Evolutionary conservation across 352 stramenopile species (phyloP).

Genomic region (Globisporangium emineosum): DNA sequence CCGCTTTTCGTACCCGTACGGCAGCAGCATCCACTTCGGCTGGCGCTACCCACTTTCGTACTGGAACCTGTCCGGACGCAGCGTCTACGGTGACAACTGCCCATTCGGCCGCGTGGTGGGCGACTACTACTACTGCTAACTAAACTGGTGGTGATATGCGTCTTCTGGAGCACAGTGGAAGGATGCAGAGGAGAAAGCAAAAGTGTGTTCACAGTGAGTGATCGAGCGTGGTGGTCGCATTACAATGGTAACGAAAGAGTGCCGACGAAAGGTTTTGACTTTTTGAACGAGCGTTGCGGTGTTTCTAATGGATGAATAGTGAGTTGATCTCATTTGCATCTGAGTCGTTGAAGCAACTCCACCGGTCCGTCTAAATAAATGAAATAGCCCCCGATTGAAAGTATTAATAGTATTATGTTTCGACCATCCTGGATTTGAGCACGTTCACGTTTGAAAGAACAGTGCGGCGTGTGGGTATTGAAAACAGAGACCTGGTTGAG

Average conservation of each 20-base stretch:
- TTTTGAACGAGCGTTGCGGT: not conserved
- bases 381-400: too few species aligned
- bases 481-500: not conserved
- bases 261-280: too few species aligned
- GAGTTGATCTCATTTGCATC: not conserved
- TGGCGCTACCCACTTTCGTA: slow-evolving; percentile 31
- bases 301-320: not conserved
- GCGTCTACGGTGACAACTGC: slow-evolving; percentile 13
- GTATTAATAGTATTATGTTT: not conserved
- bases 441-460: too few species aligned
- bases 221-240: not conserved
- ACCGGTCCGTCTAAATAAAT: too few species aligned
- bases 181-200: too few species aligned
- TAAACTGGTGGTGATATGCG: not conserved
- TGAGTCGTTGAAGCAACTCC: not conserved
- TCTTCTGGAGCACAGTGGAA: too few species aligned
- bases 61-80: slow-evolving; percentile 25
- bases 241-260: not conserved
- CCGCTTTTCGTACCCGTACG: slow-evolving; percentile 12
- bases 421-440: too few species aligned
- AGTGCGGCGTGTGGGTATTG: slow-evolving; percentile 5
- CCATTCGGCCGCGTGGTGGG: not conserved
- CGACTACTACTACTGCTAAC: slow-evolving; percentile 7
- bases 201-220: too few species aligned
- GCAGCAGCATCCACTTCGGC: slow-evolving; percentile 7